Conservation (phyloP, 345 rosid genomes). For the Psidium friedrichsthalianum region DNA sequence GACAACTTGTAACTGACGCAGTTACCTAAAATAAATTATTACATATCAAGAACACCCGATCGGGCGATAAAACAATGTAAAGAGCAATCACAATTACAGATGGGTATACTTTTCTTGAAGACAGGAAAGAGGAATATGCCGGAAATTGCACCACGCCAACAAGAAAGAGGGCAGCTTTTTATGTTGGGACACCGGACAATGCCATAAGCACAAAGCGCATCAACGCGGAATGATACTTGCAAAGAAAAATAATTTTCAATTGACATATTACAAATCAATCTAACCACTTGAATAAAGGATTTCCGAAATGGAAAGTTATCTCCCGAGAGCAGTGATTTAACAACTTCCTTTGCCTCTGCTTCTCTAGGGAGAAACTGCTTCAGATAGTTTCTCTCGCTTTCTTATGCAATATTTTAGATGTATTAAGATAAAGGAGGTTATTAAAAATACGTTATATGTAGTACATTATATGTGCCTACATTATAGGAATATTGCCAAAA, state of each 20-base stretch:
- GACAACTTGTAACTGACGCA: neutral
- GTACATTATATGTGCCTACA: neutral
- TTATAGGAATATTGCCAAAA: neutral
- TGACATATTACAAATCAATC: constrained; percentile 6
- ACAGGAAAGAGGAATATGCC: neutral
- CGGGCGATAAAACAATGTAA: neutral
- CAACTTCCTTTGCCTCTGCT: constrained; percentile 36
- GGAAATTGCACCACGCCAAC: neutral
- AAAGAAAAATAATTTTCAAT: neutral
- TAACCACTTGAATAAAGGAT: constrained; percentile 69
- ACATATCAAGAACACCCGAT: neutral
- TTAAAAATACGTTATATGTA: neutral
- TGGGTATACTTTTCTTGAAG: neutral
- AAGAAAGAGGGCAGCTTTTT: neutral
- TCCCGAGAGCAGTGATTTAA: constrained; percentile 53
- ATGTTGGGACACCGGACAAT: neutral
- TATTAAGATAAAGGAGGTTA: neutral
- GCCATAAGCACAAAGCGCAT: neutral
- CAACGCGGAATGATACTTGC: neutral
- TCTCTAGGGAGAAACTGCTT: constrained; percentile 71
- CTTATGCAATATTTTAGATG: neutral
- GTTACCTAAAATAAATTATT: neutral
- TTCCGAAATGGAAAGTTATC: constrained; percentile 81
- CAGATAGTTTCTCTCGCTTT: constrained; percentile 52
- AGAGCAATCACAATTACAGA: neutral